phyloP scores from a whole-genome alignment of 2,329 filamentous ascomycete species.

The Elsinoe ampelina region DNA sequence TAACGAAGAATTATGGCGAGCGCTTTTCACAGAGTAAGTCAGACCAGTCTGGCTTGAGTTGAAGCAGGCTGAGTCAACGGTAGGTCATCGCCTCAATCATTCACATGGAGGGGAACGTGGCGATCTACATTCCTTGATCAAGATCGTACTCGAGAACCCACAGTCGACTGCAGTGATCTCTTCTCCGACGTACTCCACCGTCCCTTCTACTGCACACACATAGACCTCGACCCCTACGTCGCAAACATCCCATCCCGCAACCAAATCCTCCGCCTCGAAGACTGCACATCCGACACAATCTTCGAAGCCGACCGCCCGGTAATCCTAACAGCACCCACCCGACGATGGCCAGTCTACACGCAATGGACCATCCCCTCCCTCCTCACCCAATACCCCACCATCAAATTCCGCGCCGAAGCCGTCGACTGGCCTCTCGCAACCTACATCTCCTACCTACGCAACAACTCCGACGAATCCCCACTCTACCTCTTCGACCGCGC shows the following conservation, averaged over 20 bases:
- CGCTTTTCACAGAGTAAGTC: constrained; percentile 74
- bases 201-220: constrained; percentile 80
- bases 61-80: constrained; percentile 22
- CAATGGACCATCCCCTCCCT: constrained; percentile 66
- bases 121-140: constrained; percentile 64
- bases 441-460: constrained; percentile 73
- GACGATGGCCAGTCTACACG: constrained; percentile 66
- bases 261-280: constrained; percentile 58
- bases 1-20: constrained; percentile 82
- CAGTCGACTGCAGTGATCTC: constrained; percentile 63
- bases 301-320: constrained; percentile 72
- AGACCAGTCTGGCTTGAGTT: constrained; percentile 14
- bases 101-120: constrained; percentile 76
- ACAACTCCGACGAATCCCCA: constrained; percentile 76
- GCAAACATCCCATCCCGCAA: constrained; percentile 64
- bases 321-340: constrained; percentile 73
- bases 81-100: constrained; percentile 38
- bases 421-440: constrained; percentile 83
- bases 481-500: constrained; percentile 83
- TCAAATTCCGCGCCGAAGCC: constrained; percentile 77
- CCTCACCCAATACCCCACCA: constrained; percentile 52
- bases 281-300: constrained; percentile 47
- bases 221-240: constrained; percentile 56
- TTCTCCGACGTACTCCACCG: constrained; percentile 87
- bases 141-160: constrained; percentile 42